These are phyloP conservation scores for Chlamydomonas schloesseri DNA, from an alignment of 139 green algal species.

Conservation along the genomic window DNA sequence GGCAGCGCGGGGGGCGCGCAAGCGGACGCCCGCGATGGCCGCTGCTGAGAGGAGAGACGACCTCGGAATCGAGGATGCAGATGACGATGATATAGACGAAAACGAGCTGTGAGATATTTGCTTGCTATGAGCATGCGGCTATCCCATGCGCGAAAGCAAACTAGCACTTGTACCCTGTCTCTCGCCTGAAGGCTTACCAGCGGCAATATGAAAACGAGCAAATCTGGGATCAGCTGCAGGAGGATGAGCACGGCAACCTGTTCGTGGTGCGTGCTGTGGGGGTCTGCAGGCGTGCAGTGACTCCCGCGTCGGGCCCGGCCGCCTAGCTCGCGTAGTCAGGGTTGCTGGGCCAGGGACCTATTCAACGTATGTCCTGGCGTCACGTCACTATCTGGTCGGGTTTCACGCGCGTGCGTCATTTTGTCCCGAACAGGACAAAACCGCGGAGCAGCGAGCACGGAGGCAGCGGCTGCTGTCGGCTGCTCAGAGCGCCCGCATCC, in stretches of 20 bases:
- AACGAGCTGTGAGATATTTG: slow-evolving; percentile 9
- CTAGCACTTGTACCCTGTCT: too few relatives aligned
- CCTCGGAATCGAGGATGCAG: neutral
- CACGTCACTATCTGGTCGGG: too few relatives aligned
- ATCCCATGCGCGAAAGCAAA: too few relatives aligned
- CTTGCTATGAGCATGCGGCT: too few relatives aligned
- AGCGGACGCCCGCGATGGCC: neutral
- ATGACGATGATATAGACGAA: slow-evolving; percentile 40
- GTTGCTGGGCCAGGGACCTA: too few relatives aligned
- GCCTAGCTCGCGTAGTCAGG: too few relatives aligned
- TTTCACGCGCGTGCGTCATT: neutral
- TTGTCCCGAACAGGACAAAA: slow-evolving; percentile 67
- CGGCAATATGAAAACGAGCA: slow-evolving; percentile 87
- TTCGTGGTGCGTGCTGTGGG: slow-evolving; percentile 66
- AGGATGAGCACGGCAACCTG: slow-evolving; percentile 90
- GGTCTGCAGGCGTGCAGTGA: too few relatives aligned
- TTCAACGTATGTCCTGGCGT: neutral
- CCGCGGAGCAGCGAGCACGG: slow-evolving; percentile 75
- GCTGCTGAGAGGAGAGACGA: slow-evolving; percentile 20
- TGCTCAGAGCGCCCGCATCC: slow-evolving; percentile 76
- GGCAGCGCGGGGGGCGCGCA: too few relatives aligned
- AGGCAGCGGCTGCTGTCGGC: slow-evolving; percentile 63
- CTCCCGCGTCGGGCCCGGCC: too few relatives aligned
- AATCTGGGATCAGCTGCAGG: slow-evolving; percentile 87
- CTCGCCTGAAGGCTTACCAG: slow-evolving; percentile 71